A percentile compares a stretch with the other conserved stretches of the same genome.
phyloP scores from a whole-genome alignment of 108 stramenopile species.

The Nannochloropsis gaditana region DNA sequence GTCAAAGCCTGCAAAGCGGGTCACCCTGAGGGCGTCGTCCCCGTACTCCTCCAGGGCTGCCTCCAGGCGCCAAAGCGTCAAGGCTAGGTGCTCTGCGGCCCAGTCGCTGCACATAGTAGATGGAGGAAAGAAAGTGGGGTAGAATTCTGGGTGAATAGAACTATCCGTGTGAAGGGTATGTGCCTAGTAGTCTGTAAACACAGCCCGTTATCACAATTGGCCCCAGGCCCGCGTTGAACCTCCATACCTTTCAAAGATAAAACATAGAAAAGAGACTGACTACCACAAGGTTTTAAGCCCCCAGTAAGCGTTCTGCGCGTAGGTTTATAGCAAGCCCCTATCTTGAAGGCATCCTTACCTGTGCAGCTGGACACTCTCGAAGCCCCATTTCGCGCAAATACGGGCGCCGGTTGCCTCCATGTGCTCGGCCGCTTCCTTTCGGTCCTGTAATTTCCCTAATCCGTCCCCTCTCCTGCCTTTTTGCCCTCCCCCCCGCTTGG shows the following conservation, averaged over 20 bases:
- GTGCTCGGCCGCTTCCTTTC: not conserved
- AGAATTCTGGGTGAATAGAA: not conserved
- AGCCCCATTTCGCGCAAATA: not conserved
- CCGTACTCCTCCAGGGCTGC: not conserved
- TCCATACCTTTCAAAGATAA: too few relatives aligned
- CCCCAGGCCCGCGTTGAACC: too few relatives aligned
- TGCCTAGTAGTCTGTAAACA: too few relatives aligned
- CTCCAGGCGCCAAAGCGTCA: not conserved
- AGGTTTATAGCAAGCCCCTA: too few relatives aligned
- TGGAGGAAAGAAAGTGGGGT: not conserved
- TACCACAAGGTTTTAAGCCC: too few relatives aligned
- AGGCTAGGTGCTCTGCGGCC: constrained; percentile 1
- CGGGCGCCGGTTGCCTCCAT: not conserved
- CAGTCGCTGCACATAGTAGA: not conserved
- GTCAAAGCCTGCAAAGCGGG: not conserved
- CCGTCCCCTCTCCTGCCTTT: not conserved
- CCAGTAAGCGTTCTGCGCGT: too few relatives aligned
- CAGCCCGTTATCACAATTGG: too few relatives aligned
- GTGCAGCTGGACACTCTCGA: not conserved
- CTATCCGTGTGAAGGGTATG: too few relatives aligned
- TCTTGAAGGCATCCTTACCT: not conserved
- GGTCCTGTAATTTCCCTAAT: not conserved
- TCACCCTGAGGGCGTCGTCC: not conserved
- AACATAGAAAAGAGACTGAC: too few relatives aligned
- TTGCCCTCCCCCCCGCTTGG: not conserved